Conservation (phyloP, 257 asterid species). For the Solanum neorickii region DNA sequence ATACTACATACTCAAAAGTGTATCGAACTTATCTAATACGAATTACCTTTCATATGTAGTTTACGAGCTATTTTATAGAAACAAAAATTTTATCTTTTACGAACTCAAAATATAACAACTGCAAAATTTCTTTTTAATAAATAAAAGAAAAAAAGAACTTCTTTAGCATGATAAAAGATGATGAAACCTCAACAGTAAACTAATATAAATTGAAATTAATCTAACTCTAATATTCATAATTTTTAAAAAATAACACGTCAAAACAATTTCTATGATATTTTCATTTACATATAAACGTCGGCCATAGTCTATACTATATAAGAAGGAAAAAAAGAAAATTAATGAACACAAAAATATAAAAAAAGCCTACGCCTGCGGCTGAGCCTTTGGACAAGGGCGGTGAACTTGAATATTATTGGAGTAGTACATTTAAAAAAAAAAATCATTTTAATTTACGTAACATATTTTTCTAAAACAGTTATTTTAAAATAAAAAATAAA, state of each 20-base stretch:
- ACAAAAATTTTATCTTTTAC: no score
- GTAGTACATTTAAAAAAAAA: background rate
- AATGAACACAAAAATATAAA: background rate
- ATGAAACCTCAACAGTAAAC: background rate
- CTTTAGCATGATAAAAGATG: background rate
- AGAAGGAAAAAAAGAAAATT: background rate
- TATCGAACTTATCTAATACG: no score
- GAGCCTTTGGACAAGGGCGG: background rate
- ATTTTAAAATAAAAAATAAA: no score
- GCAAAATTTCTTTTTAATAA: no score
- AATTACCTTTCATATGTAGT: no score
- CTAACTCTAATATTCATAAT: background rate
- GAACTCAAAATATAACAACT: accelerated
- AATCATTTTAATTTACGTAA: background rate
- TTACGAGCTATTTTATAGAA: accelerated
- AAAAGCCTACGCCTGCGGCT: background rate
- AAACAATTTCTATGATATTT: background rate
- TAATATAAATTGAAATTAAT: background rate
- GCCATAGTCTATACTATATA: background rate
- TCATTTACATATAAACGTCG: background rate
- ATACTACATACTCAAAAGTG: background rate
- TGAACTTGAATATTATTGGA: background rate
- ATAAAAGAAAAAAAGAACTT: no score
- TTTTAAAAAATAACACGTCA: background rate
- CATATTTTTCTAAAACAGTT: background rate